These are phyloP conservation scores for Diutina neorugosa DNA, from an alignment of 1,139 yeast genomes.

Conservation along the genomic window DNA sequence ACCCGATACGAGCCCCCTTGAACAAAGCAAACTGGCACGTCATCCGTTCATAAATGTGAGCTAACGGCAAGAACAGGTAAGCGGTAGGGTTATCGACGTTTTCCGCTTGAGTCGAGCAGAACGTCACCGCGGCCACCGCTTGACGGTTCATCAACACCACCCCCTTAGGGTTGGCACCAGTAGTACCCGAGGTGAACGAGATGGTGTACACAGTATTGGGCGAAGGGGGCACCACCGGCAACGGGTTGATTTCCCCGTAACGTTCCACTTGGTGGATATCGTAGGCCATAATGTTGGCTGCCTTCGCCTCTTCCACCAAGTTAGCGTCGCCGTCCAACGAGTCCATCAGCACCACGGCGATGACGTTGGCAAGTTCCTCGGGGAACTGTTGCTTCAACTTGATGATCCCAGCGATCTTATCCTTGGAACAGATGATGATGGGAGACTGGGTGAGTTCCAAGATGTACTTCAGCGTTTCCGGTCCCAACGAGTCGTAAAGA, in stretches of 20 bases:
- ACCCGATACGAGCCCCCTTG: slow-evolving; percentile 24
- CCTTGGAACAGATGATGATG: slow-evolving; percentile 37
- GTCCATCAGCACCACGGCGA: slow-evolving; percentile 34
- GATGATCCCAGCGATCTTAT: slow-evolving; percentile 31
- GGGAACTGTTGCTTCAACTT: slow-evolving; percentile 21
- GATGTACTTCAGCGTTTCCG: slow-evolving; percentile 45
- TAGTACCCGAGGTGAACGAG: slow-evolving; percentile 26
- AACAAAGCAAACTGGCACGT: slow-evolving; percentile 17
- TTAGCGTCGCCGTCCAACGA: slow-evolving; percentile 6
- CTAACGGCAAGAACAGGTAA: slow-evolving; percentile 9
- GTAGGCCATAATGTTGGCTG: slow-evolving; percentile 13
- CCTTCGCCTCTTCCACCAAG: slow-evolving; percentile 5
- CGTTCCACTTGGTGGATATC: slow-evolving; percentile 22
- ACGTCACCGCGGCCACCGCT: slow-evolving; percentile 17
- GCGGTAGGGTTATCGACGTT: slow-evolving; percentile 5
- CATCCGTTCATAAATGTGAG: slow-evolving; percentile 19
- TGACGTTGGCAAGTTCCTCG: slow-evolving; percentile 15
- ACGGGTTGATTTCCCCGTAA: slow-evolving; percentile 14
- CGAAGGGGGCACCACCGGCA: slow-evolving; percentile 12
- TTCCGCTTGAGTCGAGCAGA: slow-evolving; percentile 9
- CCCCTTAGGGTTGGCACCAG: slow-evolving; percentile 27
- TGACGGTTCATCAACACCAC: slow-evolving; percentile 21
- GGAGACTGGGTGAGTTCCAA: slow-evolving; percentile 46
- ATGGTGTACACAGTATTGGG: slow-evolving; percentile 16
- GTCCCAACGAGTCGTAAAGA: slow-evolving; percentile 53